phyloP scores from a whole-genome alignment of 2,329 filamentous ascomycete genomes.

The Setomelanomma holmii region DNA sequence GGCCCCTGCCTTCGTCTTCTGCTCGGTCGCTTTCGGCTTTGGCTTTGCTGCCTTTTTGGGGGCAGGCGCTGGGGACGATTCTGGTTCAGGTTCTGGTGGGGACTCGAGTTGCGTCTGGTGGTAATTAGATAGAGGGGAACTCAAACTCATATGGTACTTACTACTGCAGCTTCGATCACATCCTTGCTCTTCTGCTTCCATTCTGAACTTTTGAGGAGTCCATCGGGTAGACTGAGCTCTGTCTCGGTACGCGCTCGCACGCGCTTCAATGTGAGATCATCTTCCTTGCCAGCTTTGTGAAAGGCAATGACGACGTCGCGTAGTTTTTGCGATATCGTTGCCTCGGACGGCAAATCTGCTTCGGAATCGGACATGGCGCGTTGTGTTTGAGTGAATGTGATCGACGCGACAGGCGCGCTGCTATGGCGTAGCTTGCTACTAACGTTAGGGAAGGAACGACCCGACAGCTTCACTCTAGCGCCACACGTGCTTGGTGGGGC shows the following conservation, averaged over 20 bases:
- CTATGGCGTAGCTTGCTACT: background rate
- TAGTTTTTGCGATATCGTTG: constrained; percentile 49
- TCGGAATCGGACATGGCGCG: constrained; percentile 44
- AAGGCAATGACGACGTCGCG: constrained; percentile 50
- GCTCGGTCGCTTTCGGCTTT: constrained; percentile 29
- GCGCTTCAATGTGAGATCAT: constrained; percentile 64
- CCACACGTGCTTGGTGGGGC: constrained; percentile 19
- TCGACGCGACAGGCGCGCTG: constrained; percentile 5
- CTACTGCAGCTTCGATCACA: constrained; percentile 38
- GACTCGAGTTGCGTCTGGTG: background rate
- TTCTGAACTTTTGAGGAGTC: constrained; percentile 61
- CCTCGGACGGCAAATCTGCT: constrained; percentile 41
- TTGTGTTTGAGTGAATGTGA: constrained; percentile 11
- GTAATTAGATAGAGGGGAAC: background rate
- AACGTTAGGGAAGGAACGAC: background rate
- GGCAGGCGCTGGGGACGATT: constrained; percentile 17
- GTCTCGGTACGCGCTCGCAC: constrained; percentile 62
- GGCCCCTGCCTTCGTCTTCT: constrained; percentile 28
- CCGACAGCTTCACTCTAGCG: constrained; percentile 10
- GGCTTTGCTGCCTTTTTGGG: constrained; percentile 28
- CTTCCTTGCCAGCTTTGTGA: constrained; percentile 51
- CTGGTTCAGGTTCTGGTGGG: background rate
- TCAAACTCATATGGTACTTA: constrained; percentile 16
- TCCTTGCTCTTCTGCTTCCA: constrained; percentile 64
- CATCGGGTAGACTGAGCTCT: constrained; percentile 58